Conservation (phyloP, 805 yeast genomes). For the Henningerozyma blattae region DNA sequence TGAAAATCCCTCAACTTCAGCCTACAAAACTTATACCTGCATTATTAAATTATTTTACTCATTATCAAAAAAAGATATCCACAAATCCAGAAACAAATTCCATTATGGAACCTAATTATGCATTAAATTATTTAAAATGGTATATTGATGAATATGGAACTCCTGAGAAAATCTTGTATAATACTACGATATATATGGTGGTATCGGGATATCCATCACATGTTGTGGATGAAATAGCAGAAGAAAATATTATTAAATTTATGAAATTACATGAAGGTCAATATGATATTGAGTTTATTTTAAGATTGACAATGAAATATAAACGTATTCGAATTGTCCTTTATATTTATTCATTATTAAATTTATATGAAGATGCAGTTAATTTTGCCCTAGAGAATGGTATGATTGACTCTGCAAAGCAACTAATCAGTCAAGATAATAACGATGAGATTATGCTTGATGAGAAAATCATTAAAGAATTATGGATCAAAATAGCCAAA, state of each 20-base stretch:
- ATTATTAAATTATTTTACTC: conserved; percentile 52
- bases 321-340: conserved; percentile 55
- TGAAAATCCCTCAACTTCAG: conserved; percentile 38
- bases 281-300: conserved; percentile 56
- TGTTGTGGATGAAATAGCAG: conserved; percentile 16
- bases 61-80: conserved; percentile 15
- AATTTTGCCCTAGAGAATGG: conserved; percentile 57
- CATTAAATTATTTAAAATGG: conserved; percentile 49
- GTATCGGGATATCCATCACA: conserved; percentile 28
- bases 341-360: conserved; percentile 54
- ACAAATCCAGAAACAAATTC: conserved; percentile 16
- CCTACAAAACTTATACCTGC: conserved; percentile 65
- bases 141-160: conserved; percentile 34
- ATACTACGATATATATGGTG: conserved; percentile 57
- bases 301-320: conserved; percentile 58
- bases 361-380: conserved; percentile 71
- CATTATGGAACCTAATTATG: conserved; percentile 42
- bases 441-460: conserved; percentile 25
- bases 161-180: conserved; percentile 44
- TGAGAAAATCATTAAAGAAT: conserved; percentile 40
- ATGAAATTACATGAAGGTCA: conserved; percentile 32
- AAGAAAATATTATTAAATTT: conserved; percentile 38
- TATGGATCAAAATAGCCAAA: conserved; percentile 56
- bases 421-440: conserved; percentile 11
- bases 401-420: conserved; percentile 16